phyloP scores from a whole-genome alignment of 2,329 filamentous ascomycete species.

The Paraconiothyrium brasiliense region DNA sequence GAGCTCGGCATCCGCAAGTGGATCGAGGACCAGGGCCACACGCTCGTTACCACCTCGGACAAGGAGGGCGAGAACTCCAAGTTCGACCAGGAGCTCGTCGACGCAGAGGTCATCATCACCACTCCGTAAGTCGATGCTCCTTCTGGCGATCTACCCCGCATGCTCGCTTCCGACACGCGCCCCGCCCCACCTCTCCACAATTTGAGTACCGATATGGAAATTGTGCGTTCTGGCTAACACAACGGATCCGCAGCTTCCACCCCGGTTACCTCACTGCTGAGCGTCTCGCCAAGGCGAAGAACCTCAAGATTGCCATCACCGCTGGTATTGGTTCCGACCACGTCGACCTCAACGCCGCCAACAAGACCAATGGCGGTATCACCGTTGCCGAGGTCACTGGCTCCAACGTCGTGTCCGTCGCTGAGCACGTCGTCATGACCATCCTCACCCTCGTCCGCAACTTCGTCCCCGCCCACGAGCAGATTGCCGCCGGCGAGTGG shows the following conservation, averaged over 20 bases:
- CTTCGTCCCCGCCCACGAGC: conserved; percentile 97
- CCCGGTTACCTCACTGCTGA: conserved; percentile 97
- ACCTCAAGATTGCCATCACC: conserved; percentile 96
- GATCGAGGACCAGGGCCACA: conserved; percentile 97
- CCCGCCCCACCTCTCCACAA: conserved; percentile 34
- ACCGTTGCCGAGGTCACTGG: conserved; percentile 98
- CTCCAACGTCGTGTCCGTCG: conserved; percentile 97
- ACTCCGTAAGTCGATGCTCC: conserved; percentile 73
- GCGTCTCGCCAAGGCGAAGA: conserved; percentile 97
- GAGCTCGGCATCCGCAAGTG: conserved; percentile 97
- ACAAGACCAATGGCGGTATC: conserved; percentile 97
- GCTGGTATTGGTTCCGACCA: conserved; percentile 99
- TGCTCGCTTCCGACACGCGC: conserved; percentile 22
- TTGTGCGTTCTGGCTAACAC: conserved; percentile 24
- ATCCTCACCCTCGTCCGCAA: conserved; percentile 96
- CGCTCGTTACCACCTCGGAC: conserved; percentile 94
- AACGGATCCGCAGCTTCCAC: conserved; percentile 76
- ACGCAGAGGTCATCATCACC: conserved; percentile 98
- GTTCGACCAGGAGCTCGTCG: conserved; percentile 95
- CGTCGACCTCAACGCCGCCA: conserved; percentile 94
- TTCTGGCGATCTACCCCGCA: conserved; percentile 39
- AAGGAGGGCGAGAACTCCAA: conserved; percentile 94
- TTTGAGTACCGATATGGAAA: conserved; percentile 19
- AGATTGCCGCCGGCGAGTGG: conserved; percentile 90
- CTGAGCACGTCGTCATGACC: conserved; percentile 99